Evolutionary conservation across 495 filamentous ascomycete species (phyloP).

Genomic region (Neurospora discreta): DNA sequence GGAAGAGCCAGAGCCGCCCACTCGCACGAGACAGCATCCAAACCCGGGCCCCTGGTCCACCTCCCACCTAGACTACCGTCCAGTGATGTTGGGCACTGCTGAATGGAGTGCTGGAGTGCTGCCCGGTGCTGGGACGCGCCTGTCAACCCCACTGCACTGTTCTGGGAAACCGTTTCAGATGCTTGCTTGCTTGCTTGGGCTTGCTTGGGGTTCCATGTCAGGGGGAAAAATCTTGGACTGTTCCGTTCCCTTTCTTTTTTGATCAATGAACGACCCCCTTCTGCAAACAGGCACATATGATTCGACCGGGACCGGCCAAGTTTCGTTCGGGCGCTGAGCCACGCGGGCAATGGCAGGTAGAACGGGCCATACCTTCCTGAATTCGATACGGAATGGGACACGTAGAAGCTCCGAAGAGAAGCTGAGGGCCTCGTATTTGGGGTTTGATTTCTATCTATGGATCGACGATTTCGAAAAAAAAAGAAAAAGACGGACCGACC

Average conservation of each 20-base stretch:
- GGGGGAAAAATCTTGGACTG: not conserved
- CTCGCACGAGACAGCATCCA: not conserved
- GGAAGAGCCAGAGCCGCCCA: not conserved
- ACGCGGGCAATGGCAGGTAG: not conserved
- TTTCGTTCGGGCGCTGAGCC: not conserved
- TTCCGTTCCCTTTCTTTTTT: not conserved
- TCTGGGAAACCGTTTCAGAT: too few species aligned
- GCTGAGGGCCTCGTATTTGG: not conserved
- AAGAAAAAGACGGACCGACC: not conserved
- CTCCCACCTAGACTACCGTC: too few species aligned
- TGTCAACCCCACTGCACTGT: too few species aligned
- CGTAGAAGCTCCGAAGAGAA: not conserved
- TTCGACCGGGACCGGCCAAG: not conserved
- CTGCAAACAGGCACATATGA: not conserved
- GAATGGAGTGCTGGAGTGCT: too few species aligned
- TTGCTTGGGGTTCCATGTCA: too few species aligned
- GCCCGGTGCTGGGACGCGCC: too few species aligned
- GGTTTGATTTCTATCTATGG: not conserved
- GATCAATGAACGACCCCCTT: not conserved
- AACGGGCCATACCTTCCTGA: not conserved
- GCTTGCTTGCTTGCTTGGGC: too few species aligned
- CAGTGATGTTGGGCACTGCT: not conserved
- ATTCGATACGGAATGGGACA: not conserved
- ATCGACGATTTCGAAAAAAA: not conserved
- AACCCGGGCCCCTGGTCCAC: not conserved